Percentiles rank a stretch among this genome's conserved stretches.
phyloP scores from a whole-genome alignment of 371 early-diverging fungal species.

The Rhizopus sp. region DNA sequence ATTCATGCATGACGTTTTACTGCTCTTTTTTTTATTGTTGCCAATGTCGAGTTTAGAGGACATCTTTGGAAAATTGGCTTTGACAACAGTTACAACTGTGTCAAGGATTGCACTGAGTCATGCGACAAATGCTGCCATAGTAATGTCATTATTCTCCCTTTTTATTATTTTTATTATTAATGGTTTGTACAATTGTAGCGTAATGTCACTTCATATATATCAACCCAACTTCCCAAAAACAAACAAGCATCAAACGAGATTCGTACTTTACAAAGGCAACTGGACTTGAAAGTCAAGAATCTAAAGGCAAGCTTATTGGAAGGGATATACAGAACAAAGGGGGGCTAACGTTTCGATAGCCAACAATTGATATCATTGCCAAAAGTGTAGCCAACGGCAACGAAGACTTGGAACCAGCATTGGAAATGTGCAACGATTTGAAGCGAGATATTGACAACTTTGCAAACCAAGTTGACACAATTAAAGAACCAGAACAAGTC shows the following conservation, averaged over 20 bases:
- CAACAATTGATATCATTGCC: conserved; percentile 73
- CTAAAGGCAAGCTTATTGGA: conserved; percentile 33
- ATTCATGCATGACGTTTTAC: no score
- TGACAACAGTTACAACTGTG: conserved; percentile 71
- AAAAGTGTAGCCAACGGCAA: conserved; percentile 69
- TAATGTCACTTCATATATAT: conserved; percentile 60
- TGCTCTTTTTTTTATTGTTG: neutral
- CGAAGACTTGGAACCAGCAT: conserved; percentile 58
- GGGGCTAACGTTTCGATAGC: conserved; percentile 33
- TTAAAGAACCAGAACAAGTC: conserved; percentile 27
- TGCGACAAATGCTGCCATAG: conserved; percentile 68
- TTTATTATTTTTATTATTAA: neutral
- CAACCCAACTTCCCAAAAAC: conserved; percentile 38
- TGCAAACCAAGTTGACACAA: conserved; percentile 28
- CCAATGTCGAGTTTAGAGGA: conserved; percentile 55
- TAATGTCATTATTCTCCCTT: conserved; percentile 21
- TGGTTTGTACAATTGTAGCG: conserved; percentile 42
- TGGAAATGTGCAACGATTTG: conserved; percentile 63
- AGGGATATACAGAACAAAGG: neutral
- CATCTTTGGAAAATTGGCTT: conserved; percentile 66
- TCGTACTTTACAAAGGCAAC: conserved; percentile 37
- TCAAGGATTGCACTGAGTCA: conserved; percentile 75
- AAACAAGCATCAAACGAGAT: conserved; percentile 38
- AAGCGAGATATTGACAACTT: conserved; percentile 60
- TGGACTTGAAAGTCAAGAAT: conserved; percentile 49